Evolutionary conservation across 2,329 filamentous ascomycete species (phyloP).

Genomic region (Colletotrichum shisoi): DNA sequence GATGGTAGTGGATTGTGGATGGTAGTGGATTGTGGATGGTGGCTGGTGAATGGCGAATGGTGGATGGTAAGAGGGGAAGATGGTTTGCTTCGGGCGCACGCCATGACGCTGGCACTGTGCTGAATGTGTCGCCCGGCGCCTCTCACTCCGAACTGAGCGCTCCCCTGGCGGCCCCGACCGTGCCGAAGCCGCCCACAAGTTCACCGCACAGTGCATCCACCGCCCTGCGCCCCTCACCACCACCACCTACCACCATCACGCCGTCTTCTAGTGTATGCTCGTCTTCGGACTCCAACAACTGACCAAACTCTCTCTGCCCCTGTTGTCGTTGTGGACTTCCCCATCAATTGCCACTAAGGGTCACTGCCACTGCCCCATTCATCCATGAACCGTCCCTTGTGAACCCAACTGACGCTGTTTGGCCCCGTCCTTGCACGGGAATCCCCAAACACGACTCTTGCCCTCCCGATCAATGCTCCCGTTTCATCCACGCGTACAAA

Average conservation of each 20-base stretch:
- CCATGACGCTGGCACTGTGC: slow-evolving; percentile 5
- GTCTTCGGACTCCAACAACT: background rate
- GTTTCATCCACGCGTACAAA: slow-evolving; percentile 29
- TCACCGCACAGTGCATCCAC: slow-evolving; percentile 25
- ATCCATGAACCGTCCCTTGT: background rate
- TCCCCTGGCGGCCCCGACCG: slow-evolving; percentile 13
- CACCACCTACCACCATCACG: background rate
- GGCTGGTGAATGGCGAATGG: background rate
- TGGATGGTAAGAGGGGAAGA: background rate
- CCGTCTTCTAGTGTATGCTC: slow-evolving; percentile 5
- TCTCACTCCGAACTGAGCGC: background rate
- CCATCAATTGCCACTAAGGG: too few relatives aligned
- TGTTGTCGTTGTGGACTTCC: too few relatives aligned
- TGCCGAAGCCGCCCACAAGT: slow-evolving; percentile 19
- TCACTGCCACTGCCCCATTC: too few relatives aligned
- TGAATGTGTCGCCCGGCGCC: slow-evolving; percentile 9
- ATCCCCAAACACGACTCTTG: slow-evolving; percentile 35
- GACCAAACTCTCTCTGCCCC: too few relatives aligned
- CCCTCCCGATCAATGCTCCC: slow-evolving; percentile 36
- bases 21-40: background rate
- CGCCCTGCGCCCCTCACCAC: background rate
- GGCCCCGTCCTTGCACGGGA: slow-evolving; percentile 24
- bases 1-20: background rate
- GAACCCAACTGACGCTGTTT: slow-evolving; percentile 10
- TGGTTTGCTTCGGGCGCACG: slow-evolving; percentile 23